phyloP scores from a whole-genome alignment of 495 filamentous ascomycete species.

The Chaetomium tenue region DNA sequence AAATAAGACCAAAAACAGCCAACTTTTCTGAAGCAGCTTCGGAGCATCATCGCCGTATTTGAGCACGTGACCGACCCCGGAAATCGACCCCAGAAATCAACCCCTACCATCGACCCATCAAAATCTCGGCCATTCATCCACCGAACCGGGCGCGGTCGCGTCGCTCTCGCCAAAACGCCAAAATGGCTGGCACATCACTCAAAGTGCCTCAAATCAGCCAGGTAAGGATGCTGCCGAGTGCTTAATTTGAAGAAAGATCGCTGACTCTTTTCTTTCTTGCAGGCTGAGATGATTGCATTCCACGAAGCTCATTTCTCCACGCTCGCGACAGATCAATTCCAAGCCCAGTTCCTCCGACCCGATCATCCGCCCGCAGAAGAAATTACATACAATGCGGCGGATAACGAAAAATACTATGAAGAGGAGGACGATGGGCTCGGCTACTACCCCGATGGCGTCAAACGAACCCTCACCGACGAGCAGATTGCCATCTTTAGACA shows the following conservation, averaged over 20 bases:
- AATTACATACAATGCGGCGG: constrained; percentile 23
- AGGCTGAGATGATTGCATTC: constrained; percentile 75
- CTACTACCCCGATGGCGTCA: constrained; percentile 84
- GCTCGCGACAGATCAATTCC: constrained; percentile 47
- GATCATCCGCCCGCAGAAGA: constrained; percentile 20
- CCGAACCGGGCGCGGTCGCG: constrained; percentile 14
- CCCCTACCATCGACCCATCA: neutral
- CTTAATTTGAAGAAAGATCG: neutral
- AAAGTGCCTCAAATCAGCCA: constrained; percentile 48
- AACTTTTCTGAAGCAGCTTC: neutral
- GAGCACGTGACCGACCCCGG: constrained; percentile 28
- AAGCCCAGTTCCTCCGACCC: constrained; percentile 45
- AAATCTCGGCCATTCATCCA: constrained; percentile 11
- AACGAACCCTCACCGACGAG: constrained; percentile 87
- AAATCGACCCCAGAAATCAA: neutral
- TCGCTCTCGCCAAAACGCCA: constrained; percentile 26
- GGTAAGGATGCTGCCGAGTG: constrained; percentile 39
- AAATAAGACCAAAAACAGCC: neutral
- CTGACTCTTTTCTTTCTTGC: constrained; percentile 25
- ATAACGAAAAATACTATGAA: constrained; percentile 39
- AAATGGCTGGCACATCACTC: constrained; percentile 31
- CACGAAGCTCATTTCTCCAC: constrained; percentile 63
- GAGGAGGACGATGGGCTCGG: constrained; percentile 69
- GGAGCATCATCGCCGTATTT: neutral
- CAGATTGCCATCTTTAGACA: constrained; percentile 89